Evolutionary conservation across 1,284 basidiomycete genomes (phyloP).

Genomic region (Ganoderma meredithae): DNA sequence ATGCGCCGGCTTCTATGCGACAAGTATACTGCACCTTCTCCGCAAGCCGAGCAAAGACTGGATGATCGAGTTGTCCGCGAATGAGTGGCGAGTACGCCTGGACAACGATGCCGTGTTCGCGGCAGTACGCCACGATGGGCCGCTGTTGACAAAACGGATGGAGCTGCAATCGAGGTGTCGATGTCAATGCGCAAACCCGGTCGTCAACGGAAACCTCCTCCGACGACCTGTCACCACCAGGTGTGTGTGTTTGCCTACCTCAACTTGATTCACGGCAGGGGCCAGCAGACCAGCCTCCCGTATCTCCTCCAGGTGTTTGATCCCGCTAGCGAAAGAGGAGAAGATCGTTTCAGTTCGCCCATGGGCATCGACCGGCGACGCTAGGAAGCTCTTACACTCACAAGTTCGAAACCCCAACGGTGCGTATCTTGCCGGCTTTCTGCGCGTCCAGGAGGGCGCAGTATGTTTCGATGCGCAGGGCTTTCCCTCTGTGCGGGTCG

Average conservation of each 20-base stretch:
- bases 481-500: slow-evolving; percentile 53
- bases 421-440: slow-evolving; percentile 57
- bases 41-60: slow-evolving; percentile 50
- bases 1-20: neutral
- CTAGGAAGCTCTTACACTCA: slow-evolving; percentile 38
- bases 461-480: slow-evolving; percentile 54
- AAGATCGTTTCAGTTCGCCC: neutral
- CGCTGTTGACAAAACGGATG: slow-evolving; percentile 88
- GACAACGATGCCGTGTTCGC: slow-evolving; percentile 69
- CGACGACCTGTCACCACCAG: neutral
- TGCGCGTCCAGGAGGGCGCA: slow-evolving; percentile 54
- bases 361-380: neutral
- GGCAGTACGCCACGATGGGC: slow-evolving; percentile 82
- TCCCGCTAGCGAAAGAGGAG: slow-evolving; percentile 51
- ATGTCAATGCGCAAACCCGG: neutral
- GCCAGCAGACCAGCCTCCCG: slow-evolving; percentile 61
- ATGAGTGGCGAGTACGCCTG: slow-evolving; percentile 70
- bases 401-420: slow-evolving; percentile 75
- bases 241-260: slow-evolving; percentile 50
- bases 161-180: slow-evolving; percentile 50
- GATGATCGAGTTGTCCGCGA: slow-evolving; percentile 53
- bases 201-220: slow-evolving; percentile 1
- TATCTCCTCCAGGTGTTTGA: slow-evolving; percentile 84
- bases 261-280: slow-evolving; percentile 88
- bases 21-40: slow-evolving; percentile 45